Evolutionary conservation across 768 basidiomycete species (phyloP).

Genomic region (Lactifluus pinguis): DNA sequence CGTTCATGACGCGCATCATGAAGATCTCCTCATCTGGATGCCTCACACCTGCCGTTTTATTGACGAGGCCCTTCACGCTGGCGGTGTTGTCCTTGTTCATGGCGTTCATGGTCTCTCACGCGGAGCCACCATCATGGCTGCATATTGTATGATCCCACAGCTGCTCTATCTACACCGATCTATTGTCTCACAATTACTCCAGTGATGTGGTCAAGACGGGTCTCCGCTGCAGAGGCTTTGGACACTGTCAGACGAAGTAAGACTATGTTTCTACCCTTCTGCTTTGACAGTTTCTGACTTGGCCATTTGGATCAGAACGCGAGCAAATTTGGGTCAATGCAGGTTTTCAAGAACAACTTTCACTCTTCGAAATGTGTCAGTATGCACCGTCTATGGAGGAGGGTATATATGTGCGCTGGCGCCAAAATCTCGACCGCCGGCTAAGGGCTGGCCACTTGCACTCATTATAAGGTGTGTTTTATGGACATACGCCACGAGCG

Average conservation of each 20-base stretch:
- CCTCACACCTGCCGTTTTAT: constrained; percentile 20
- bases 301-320: constrained; percentile 4
- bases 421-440: constrained; percentile 11
- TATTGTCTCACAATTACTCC: not conserved
- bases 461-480: not conserved
- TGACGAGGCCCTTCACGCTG: constrained; percentile 17
- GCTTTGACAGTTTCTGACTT: not conserved
- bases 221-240: constrained; percentile 11
- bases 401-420: constrained; percentile 20
- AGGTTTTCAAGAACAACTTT: constrained; percentile 16
- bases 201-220: constrained; percentile 20
- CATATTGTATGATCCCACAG: constrained; percentile 7
- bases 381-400: constrained; percentile 15
- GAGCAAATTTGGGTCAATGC: constrained; percentile 20
- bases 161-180: not conserved
- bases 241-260: constrained; percentile 17
- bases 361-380: constrained; percentile 19
- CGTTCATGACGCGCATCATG: constrained; percentile 17
- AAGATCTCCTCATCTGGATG: constrained; percentile 21
- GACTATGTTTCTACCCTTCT: not conserved
- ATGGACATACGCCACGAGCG: not conserved
- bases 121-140: constrained; percentile 20
- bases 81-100: constrained; percentile 21
- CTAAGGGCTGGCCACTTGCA: not conserved
- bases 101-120: constrained; percentile 20